Percentiles rank a stretch among this genome's conserved stretches.
Evolutionary conservation across 441 rosid genomes (phyloP).

Genomic region (Mallotus japonicus): DNA sequence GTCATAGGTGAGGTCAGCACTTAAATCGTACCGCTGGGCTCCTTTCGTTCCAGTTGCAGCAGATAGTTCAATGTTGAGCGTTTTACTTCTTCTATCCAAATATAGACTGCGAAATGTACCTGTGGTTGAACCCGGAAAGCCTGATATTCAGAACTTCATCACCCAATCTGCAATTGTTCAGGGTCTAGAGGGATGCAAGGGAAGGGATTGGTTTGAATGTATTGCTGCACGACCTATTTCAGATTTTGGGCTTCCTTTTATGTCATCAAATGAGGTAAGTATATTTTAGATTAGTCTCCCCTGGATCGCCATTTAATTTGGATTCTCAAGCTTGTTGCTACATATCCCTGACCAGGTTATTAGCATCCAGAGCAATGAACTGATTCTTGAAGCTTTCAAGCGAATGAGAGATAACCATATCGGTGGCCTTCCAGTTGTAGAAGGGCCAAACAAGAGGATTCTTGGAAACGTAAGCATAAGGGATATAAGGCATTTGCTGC

Average conservation of each 20-base stretch:
- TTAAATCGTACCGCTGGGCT: slow-evolving; percentile 71
- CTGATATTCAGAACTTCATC: slow-evolving; percentile 71
- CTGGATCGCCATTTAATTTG: not conserved
- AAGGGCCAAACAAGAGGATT: slow-evolving; percentile 51
- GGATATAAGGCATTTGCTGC: slow-evolving; percentile 67
- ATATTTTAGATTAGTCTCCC: not conserved
- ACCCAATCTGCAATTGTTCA: slow-evolving; percentile 81
- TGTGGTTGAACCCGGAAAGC: slow-evolving; percentile 60
- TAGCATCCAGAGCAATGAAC: slow-evolving; percentile 51
- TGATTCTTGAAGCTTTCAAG: slow-evolving; percentile 80
- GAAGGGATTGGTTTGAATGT: slow-evolving; percentile 91
- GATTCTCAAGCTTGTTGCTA: slow-evolving; percentile 2
- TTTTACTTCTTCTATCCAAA: slow-evolving; percentile 73
- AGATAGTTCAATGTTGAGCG: slow-evolving; percentile 82
- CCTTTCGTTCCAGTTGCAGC: slow-evolving; percentile 78
- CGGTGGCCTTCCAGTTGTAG: slow-evolving; percentile 76
- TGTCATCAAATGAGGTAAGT: slow-evolving; percentile 57
- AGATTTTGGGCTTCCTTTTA: slow-evolving; percentile 82
- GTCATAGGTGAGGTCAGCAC: slow-evolving; percentile 65
- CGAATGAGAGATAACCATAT: slow-evolving; percentile 67
- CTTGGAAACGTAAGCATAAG: slow-evolving; percentile 78
- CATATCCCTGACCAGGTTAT: slow-evolving; percentile 45
- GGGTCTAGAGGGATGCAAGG: slow-evolving; percentile 77
- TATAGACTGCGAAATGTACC: slow-evolving; percentile 81
- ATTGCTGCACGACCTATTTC: slow-evolving; percentile 55